Evolutionary conservation across 2,329 filamentous ascomycete species (phyloP), one percentile per base, ranked within the genome.

Genomic region (Penicillium aurantiogriseum): DNA sequence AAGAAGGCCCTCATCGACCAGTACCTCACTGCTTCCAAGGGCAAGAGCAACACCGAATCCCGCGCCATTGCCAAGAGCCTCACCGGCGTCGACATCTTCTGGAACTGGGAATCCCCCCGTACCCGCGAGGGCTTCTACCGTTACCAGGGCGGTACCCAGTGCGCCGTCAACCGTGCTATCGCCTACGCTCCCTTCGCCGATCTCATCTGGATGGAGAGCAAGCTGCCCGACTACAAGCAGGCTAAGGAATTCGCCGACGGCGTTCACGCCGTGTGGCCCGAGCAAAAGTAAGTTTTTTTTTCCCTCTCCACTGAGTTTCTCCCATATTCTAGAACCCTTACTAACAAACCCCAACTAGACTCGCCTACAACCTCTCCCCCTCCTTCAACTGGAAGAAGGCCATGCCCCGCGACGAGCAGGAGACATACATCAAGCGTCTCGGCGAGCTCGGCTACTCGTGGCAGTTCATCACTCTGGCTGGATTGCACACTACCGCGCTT

Each of bases 371-470:
- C 83, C 88, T 99, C 63, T 97, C 92, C 0, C 94, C 94, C 31
- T 96, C 92, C 4, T 99, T 99, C 88, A 99, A 99, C 86, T 99
- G 94, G 94, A 97, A 97, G 83, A 84, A 92, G 57, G 94, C 93
- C 69, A 97, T 97, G 92, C 84, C 91, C 44, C 86, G 89, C 65
- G 83, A 84, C 52, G 93, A 97, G 75, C 94, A 99, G 80, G 91
- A 96, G 80, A 99, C 94, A 21, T 99, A 97, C 81, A 99, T 99
- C 80, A 82, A 87, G 62, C 90, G 94, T 42, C 89, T 99, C 40
- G 92, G 88, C 60, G 71, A 80, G 62, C 85, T 99, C 48, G 94
- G 94, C 62, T 99, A 99, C 85, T 96, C 91, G 85, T 99, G 94
- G 94, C 94, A 99, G 78, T 99, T 99, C 83, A 99, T 99, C 81